Conservation (phyloP, 2,329 filamentous ascomycete genomes). For the Drechslerella coelobrocha region DNA sequence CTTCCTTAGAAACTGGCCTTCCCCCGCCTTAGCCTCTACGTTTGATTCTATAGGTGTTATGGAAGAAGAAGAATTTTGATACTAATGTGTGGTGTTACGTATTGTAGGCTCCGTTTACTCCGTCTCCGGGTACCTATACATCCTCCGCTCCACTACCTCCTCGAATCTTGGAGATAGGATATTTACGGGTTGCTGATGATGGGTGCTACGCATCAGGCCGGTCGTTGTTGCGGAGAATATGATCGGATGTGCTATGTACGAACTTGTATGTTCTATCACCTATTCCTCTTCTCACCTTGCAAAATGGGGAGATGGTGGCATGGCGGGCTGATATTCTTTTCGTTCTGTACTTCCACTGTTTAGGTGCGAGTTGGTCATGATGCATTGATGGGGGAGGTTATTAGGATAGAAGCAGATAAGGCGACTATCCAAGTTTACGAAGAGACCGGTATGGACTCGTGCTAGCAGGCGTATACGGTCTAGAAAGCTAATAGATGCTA, state of each 20-base stretch:
- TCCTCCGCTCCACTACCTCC: constrained; percentile 49
- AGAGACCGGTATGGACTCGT: constrained; percentile 78
- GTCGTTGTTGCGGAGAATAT: constrained; percentile 98
- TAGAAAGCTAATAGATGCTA: constrained; percentile 50
- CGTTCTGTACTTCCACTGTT: background rate
- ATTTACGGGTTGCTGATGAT: too few species aligned
- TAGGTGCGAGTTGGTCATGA: constrained; percentile 92
- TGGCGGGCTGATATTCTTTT: background rate
- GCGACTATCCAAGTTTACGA: constrained; percentile 99
- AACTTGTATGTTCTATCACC: constrained; percentile 73
- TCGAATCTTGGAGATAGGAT: too few species aligned
- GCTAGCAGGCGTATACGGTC: too few species aligned
- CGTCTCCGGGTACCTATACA: constrained; percentile 66
- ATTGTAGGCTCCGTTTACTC: constrained; percentile 70
- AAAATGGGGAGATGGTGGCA: background rate
- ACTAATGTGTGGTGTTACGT: constrained; percentile 23
- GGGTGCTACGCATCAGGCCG: constrained; percentile 65
- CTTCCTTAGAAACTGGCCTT: background rate
- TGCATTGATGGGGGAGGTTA: constrained; percentile 93
- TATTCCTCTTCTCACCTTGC: background rate
- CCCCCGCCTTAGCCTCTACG: background rate
- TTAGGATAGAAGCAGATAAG: constrained; percentile 94
- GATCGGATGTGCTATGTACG: constrained; percentile 99
- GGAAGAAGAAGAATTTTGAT: constrained; percentile 12
- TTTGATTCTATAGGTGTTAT: constrained; percentile 1